These are phyloP conservation scores for Galeopsis tetrahit DNA, from an alignment of 257 asterid species.

Conservation along the genomic window DNA sequence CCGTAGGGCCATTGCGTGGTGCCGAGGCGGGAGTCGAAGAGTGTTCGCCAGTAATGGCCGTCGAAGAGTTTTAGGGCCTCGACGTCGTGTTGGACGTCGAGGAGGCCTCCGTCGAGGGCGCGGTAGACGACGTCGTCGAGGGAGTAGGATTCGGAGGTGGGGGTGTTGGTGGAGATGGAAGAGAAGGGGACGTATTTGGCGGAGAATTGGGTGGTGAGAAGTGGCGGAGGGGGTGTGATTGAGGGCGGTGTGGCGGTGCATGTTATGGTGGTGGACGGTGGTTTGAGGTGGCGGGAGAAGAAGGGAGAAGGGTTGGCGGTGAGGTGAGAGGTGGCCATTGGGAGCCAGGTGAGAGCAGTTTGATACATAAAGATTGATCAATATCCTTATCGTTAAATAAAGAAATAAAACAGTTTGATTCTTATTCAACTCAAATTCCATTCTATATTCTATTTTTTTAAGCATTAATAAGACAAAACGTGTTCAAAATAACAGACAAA, in stretches of 20 bases:
- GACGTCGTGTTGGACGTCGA: constrained; percentile 69
- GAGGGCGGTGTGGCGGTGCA: constrained; percentile 41
- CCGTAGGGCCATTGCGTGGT: constrained; percentile 71
- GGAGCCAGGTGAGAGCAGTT: neutral
- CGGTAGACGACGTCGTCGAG: constrained; percentile 66
- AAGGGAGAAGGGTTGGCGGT: constrained; percentile 19
- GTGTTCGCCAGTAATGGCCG: constrained; percentile 55
- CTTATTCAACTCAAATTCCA: no score
- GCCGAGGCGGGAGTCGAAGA: constrained; percentile 65
- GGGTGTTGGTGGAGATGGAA: constrained; percentile 44
- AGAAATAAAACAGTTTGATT: no score
- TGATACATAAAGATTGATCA: neutral
- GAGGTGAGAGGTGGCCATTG: constrained; percentile 37
- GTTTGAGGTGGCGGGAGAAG: constrained; percentile 1
- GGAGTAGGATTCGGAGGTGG: constrained; percentile 58
- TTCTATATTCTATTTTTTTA: no score
- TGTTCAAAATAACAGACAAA: no score
- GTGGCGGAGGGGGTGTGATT: constrained; percentile 30
- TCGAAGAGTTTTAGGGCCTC: constrained; percentile 55
- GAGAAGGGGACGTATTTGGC: constrained; percentile 67
- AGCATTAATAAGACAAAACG: no score
- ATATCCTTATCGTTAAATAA: constrained; percentile 1
- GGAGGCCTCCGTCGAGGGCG: constrained; percentile 60
- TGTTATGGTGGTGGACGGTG: constrained; percentile 17
- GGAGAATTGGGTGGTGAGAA: constrained; percentile 43